Percentiles rank a stretch among this genome's conserved stretches.
These are phyloP conservation scores for Crithidia thermophila DNA, from an alignment of 208 protist species.

Conservation along the genomic window DNA sequence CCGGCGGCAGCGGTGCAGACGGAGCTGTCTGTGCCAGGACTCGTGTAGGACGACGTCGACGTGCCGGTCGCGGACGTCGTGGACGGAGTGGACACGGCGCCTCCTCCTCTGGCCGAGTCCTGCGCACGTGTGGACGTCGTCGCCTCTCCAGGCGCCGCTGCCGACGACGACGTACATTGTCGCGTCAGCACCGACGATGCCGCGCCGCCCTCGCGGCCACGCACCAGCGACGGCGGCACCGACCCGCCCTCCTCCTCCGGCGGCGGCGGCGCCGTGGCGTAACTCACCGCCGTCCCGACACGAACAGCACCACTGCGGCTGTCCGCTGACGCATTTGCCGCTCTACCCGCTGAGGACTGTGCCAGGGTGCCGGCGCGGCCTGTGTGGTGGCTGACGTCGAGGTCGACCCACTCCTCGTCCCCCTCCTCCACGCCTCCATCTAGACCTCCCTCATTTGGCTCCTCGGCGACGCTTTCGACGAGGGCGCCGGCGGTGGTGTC, in stretches of 20 bases:
- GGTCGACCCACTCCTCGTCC: neutral
- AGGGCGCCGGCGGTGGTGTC: neutral
- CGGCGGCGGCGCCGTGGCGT: slow-evolving; percentile 29
- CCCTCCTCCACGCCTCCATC: neutral
- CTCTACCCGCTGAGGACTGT: too few species aligned
- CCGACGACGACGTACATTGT: neutral
- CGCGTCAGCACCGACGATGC: neutral
- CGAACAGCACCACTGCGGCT: neutral
- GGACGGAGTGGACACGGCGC: neutral
- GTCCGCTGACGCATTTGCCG: neutral
- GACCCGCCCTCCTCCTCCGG: slow-evolving; percentile 25
- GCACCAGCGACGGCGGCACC: slow-evolving; percentile 13
- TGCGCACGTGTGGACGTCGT: neutral
- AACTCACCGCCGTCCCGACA: slow-evolving; percentile 15
- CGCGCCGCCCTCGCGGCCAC: slow-evolving; percentile 6
- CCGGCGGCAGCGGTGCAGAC: neutral
- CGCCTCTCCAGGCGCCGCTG: neutral
- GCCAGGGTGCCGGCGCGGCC: too few species aligned
- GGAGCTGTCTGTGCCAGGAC: neutral
- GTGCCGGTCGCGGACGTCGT: neutral
- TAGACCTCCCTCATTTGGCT: too few species aligned
- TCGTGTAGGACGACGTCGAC: slow-evolving; percentile 5
- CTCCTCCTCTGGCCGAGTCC: too few species aligned
- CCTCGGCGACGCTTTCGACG: neutral
- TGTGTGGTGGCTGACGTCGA: too few species aligned